Conservation (phyloP, 345 rosid genomes). For the Eutrema heterophyllum region DNA sequence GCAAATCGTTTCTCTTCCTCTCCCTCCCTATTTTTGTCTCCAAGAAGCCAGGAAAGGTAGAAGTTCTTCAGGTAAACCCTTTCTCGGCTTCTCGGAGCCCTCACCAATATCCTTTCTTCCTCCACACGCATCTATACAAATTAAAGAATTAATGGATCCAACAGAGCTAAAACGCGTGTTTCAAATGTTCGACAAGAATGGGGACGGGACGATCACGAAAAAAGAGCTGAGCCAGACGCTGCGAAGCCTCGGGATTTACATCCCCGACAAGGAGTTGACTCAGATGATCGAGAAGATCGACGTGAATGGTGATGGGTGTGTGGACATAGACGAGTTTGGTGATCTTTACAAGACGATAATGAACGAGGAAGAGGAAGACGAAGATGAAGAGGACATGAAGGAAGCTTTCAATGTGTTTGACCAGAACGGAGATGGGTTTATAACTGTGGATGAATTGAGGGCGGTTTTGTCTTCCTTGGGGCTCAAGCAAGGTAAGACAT, state of each 20-base stretch:
- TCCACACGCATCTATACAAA: background rate
- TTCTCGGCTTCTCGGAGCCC: conserved; percentile 9
- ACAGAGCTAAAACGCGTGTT: conserved; percentile 65
- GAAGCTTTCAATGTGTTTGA: conserved; percentile 93
- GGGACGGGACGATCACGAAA: conserved; percentile 65
- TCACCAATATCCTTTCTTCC: conserved; percentile 2
- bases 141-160: conserved; percentile 32
- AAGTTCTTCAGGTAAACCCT: background rate
- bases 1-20: conserved; percentile 3
- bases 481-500: conserved; percentile 61
- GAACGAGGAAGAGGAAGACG: conserved; percentile 50
- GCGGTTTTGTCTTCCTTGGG: conserved; percentile 70
- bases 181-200: conserved; percentile 74
- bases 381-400: conserved; percentile 66
- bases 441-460: conserved; percentile 71
- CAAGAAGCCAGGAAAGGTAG: conserved; percentile 9
- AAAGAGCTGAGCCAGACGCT: conserved; percentile 63
- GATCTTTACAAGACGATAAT: conserved; percentile 52
- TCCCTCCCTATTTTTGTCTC: conserved; percentile 6
- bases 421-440: conserved; percentile 78
- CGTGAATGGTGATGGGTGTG: conserved; percentile 46
- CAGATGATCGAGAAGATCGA: conserved; percentile 54
- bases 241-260: conserved; percentile 60
- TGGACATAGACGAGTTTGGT: conserved; percentile 73
- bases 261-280: conserved; percentile 50